Conservation (phyloP, 345 rosid genomes). For the Eucalyptus curtisii region DNA sequence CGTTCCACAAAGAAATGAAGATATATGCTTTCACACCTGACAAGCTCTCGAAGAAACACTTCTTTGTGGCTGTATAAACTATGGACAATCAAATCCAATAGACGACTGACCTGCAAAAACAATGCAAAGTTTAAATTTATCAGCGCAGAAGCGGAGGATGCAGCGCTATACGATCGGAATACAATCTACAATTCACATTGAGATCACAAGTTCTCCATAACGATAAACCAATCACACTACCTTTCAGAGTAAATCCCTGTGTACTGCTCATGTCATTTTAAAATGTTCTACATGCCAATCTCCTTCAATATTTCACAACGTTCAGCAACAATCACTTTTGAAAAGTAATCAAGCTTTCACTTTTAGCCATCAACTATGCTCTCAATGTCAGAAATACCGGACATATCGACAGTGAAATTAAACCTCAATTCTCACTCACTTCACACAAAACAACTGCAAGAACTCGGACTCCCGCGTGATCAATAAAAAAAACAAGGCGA, state of each 20-base stretch:
- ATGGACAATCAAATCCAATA: conserved; percentile 24
- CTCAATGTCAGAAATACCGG: neutral
- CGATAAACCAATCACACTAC: neutral
- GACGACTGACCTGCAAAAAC: conserved; percentile 48
- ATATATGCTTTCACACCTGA: too few relatives aligned
- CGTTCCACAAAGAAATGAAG: neutral
- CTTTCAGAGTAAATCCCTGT: neutral
- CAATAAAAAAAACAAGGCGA: neutral
- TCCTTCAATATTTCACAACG: neutral
- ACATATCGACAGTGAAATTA: neutral
- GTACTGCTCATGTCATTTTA: neutral
- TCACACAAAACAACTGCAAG: neutral
- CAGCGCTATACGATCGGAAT: neutral
- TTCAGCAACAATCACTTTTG: neutral
- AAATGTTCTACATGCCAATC: neutral
- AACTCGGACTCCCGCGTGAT: neutral
- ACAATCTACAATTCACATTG: neutral
- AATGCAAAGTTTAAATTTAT: neutral
- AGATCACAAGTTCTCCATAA: neutral
- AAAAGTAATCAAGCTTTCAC: neutral
- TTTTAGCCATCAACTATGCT: neutral
- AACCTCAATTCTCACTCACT: neutral
- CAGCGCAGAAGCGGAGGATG: neutral
- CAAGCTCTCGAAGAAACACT: conserved; percentile 86
- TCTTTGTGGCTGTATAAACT: conserved; percentile 28